Base-by-base conservation (phyloP, 495 filamentous ascomycete genomes). In the Penicillium malachiteum region DNA sequence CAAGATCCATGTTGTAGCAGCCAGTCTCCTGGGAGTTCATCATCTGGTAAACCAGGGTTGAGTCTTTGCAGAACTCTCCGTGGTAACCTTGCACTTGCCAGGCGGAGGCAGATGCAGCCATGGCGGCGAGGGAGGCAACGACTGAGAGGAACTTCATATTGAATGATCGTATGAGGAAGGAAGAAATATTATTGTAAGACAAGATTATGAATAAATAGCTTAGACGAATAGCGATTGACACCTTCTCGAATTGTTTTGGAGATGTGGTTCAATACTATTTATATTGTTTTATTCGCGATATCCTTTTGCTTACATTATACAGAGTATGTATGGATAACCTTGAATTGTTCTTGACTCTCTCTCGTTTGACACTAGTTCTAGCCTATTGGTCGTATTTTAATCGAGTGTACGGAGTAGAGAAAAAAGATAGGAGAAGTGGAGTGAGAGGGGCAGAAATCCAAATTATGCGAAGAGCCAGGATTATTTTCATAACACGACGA, bases 131-230 rank as follows among this genome's bases (percentile, higher is more conserved):
- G 38, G 38, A 40, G 38, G 38, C 38, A 40, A 40, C 38, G 38
- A 40, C 38, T 40, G 38, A 40, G 38, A 40, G 38, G 38, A 40
- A 40, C 38, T 40, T 40, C 38, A 40, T 40, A 40, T 40, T 40
- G 38, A 40, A 40, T 40, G 38, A 40, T 40, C 38, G 38, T 4
- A 40, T 40, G 38, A 14, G 38, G n/a, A 40, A 40, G n/a, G n/a
- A 40, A 40, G n/a, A 40, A 40, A 40, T 8, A 13, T 40, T 40
- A 14, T 40, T 40, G 8, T 40, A 40, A 40, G 38, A 40, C 38
- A 40, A 40, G 8, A 40, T 40, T 40, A 12, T 40, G 38, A 40
- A 40, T 14, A 40, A 13, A n/a, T n/a, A n/a, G n/a, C n/a, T n/a
- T n/a, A n/a, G n/a, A n/a, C n/a, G n/a, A n/a, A n/a, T 14, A 40